A percentile compares a stretch with the other conserved stretches of the same genome.
phyloP scores from a whole-genome alignment of 371 early-diverging fungal genomes.

The Dichotomocladium elegans region DNA sequence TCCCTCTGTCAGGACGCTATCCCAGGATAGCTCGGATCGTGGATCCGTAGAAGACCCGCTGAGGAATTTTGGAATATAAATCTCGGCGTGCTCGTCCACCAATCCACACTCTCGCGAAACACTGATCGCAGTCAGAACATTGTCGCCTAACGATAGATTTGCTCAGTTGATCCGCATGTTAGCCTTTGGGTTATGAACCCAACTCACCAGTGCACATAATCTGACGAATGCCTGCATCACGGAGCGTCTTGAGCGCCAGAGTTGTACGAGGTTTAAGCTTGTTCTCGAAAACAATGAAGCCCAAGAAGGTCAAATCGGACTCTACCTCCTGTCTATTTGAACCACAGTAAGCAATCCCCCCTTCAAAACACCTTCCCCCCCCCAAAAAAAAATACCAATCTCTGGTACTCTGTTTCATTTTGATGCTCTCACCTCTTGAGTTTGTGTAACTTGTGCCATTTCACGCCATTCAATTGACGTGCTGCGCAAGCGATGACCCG shows the following conservation, averaged over 20 bases:
- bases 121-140: constrained; percentile 95
- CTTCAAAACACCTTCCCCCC: no score
- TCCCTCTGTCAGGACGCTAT: constrained; percentile 60
- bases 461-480: constrained; percentile 64
- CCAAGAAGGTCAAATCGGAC: constrained; percentile 82
- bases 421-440: constrained; percentile 68
- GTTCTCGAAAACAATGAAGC: constrained; percentile 99
- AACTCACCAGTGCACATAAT: constrained; percentile 97
- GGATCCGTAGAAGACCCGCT: constrained; percentile 49
- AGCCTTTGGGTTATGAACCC: no score
- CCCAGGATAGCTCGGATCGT: constrained; percentile 66
- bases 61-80: constrained; percentile 56
- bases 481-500: constrained; percentile 94
- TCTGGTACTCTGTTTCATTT: no score
- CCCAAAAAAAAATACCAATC: no score
- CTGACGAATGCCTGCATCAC: constrained; percentile 85
- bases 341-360: background rate
- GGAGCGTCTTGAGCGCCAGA: constrained; percentile 80
- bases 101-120: constrained; percentile 92
- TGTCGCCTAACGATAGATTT: constrained; percentile 92
- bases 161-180: no score
- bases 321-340: constrained; percentile 79
- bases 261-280: constrained; percentile 91
- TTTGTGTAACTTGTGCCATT: constrained; percentile 76
- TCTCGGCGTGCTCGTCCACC: constrained; percentile 52